Conservation (phyloP, 2,329 filamentous ascomycete species). For the Nemania sp. region DNA sequence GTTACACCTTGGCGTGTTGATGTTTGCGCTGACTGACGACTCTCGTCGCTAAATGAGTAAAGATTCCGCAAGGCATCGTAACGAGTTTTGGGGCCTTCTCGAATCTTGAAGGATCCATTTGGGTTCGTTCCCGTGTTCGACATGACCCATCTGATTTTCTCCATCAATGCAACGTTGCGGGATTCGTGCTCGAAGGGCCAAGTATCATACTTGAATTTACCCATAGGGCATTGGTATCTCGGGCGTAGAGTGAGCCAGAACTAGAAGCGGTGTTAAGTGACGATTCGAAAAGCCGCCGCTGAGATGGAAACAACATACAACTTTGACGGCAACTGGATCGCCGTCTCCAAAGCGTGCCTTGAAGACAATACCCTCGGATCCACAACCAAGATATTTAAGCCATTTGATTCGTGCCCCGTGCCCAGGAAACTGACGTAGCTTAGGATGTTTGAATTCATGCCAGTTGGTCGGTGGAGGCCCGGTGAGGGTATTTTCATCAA, state of each 20-base stretch:
- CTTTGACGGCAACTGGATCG: slow-evolving; percentile 1
- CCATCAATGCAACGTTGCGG: slow-evolving; percentile 5
- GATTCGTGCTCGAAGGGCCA: slow-evolving; percentile 12
- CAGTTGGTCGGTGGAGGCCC: slow-evolving; percentile 5
- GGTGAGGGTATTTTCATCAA: slow-evolving; percentile 13
- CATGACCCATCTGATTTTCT: slow-evolving; percentile 12
- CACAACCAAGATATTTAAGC: neutral
- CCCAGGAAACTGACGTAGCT: slow-evolving; percentile 9
- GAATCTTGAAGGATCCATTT: too few species aligned
- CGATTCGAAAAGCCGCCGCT: neutral
- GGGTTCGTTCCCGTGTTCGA: slow-evolving; percentile 2
- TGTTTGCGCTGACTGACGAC: neutral
- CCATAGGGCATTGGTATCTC: slow-evolving; percentile 3
- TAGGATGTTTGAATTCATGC: slow-evolving; percentile 10
- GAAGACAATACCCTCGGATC: neutral
- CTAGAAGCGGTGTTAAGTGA: slow-evolving; percentile 4
- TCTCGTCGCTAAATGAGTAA: slow-evolving; percentile 7
- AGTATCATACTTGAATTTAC: slow-evolving; percentile 3
- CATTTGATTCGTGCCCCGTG: neutral
- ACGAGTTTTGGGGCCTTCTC: neutral
- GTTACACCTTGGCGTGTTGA: neutral
- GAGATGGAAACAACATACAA: slow-evolving; percentile 6
- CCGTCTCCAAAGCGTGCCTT: neutral
- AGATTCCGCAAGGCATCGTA: neutral
- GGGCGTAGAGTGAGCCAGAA: slow-evolving; percentile 4